Evolutionary conservation across 2,329 filamentous ascomycete genomes (phyloP), one percentile per base, ranked within the genome.

Genomic region (Exophiala spinifera): DNA sequence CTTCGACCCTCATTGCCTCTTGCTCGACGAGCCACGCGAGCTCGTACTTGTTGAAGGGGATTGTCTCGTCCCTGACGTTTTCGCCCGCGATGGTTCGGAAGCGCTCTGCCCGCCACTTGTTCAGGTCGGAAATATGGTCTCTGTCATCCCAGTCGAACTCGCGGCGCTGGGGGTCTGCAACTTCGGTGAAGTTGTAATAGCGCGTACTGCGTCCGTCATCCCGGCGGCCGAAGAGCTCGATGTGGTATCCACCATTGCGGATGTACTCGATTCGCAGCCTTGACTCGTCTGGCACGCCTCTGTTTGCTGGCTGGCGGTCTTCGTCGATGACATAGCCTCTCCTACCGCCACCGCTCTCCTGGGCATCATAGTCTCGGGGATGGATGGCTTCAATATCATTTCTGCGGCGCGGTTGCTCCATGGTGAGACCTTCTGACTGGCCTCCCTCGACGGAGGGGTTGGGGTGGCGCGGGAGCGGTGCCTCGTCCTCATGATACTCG

Each of bases 31-130:
- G 45, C 46, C 46, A 55, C n/a, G 46, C 46, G 23, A 46, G 11
- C 49, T 60, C 58, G 74, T 59, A 72, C 73, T 48, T 56, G 46
- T 52, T 50, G 39, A 49, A 53, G 7, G 44, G 49, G 15, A 23
- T 23, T 15, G 34, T 19, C 3, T 47, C 25, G 3, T 31, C 25
- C 14, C 44, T 5, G 14, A 21, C 15, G 6, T 19, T 21, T 7
- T 40, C n/a, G 8, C 43, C 49, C 4, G 46, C 54, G 23, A 50
- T 23, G 7, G 33, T 23, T 10, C 19, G 19, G 43, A 47, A 43
- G 3, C 17, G 23, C 15, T 54, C 48, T 3, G 36, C 14, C 8
- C 59, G 36, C 51, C 49, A 61, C 14, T 25, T 34, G 42, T 56
- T 58, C 13, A 60, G 42, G 8, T 47, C 33, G 14, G n/a, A 20